phyloP scores from a whole-genome alignment of 2,329 filamentous ascomycete species.

The Ophiostoma fasciatum region DNA sequence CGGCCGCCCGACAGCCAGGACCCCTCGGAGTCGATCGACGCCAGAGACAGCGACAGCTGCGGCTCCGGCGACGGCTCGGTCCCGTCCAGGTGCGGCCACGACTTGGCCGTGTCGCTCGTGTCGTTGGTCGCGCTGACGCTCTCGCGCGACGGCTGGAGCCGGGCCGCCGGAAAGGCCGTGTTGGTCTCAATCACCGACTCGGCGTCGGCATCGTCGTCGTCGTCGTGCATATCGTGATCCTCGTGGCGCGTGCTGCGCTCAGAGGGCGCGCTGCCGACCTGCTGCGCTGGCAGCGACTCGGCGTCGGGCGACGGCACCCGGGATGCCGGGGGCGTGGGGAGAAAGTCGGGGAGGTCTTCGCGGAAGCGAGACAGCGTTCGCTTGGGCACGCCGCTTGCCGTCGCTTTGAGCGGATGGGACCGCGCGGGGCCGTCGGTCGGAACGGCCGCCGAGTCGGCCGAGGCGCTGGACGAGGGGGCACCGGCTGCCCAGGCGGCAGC shows the following conservation, averaged over 20 bases:
- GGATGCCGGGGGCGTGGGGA: conserved; percentile 73
- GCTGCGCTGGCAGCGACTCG: conserved; percentile 20
- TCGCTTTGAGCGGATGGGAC: conserved; percentile 19
- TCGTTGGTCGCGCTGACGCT: conserved; percentile 16
- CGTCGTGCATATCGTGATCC: not conserved
- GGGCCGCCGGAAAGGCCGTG: conserved; percentile 15
- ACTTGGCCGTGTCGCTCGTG: conserved; percentile 30
- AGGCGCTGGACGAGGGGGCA: conserved; percentile 22
- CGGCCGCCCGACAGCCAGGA: conserved; percentile 82
- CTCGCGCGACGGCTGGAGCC: conserved; percentile 1
- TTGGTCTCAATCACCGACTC: conserved; percentile 5
- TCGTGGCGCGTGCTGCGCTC: not conserved
- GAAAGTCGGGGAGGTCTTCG: conserved; percentile 79
- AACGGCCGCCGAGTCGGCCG: conserved; percentile 19
- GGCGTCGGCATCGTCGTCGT: conserved; percentile 13
- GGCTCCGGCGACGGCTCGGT: conserved; percentile 37
- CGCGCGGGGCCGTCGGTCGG: conserved; percentile 6
- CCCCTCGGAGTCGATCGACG: conserved; percentile 87
- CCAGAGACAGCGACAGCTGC: conserved; percentile 72
- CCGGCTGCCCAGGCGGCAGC: not conserved
- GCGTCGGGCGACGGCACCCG: conserved; percentile 64
- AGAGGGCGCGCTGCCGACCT: conserved; percentile 10
- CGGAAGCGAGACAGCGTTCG: conserved; percentile 82
- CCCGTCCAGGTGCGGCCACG: conserved; percentile 22
- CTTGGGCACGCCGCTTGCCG: conserved; percentile 44